Evolutionary conservation across 176 grass and related monocot genomes (phyloP), one percentile per base, ranked within the genome.

Genomic region (Triticum turgidum): DNA sequence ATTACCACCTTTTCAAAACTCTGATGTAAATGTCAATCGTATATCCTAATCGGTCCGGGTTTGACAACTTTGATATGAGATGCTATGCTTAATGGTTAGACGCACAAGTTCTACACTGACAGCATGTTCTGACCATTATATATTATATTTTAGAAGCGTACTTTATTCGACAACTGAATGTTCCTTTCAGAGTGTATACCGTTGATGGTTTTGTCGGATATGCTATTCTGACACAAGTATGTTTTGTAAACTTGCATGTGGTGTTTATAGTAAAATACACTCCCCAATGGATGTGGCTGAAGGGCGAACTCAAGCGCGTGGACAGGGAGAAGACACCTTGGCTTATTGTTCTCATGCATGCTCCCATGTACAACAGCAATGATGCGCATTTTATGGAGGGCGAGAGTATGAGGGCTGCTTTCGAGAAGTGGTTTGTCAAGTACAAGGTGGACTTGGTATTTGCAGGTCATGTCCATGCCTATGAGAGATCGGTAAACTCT

Each of bases 321-420:
- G 88, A 98, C 80, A 91, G 96, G 82, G 96, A 98, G 87, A 96
- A 96, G 91, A 98, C 96, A 44, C 96, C 96, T n/a, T 98, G 96
- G 96, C 88, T 98, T 67, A 98, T 98, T 39, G 88, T 96, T 87
- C 90, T 98, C 68, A 98, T 98, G 96, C 96, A 98, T 80, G 49
- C 83, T 35, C 96, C 96, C 66, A 82, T 98, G 25, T 96, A 98
- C 91, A 98, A 96, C 76, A 96, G 93, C 79, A 98, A 98, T 45
- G 49, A 92, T 29, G 94, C 85, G 59, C 94, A 96, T 78, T 98
- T 91, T 63, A 92, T 96, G 97, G 97, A 98, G 83, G 97, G 97
- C 14, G 97, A 98, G 89, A 95, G 93, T 10, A 96, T 98, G 92
- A 74, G 97, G 47, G 90, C 72, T 82, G 94, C 69, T 86, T 98